Conservation (phyloP, 148 eudicot genomes). For the Chenopodium quinoa region DNA sequence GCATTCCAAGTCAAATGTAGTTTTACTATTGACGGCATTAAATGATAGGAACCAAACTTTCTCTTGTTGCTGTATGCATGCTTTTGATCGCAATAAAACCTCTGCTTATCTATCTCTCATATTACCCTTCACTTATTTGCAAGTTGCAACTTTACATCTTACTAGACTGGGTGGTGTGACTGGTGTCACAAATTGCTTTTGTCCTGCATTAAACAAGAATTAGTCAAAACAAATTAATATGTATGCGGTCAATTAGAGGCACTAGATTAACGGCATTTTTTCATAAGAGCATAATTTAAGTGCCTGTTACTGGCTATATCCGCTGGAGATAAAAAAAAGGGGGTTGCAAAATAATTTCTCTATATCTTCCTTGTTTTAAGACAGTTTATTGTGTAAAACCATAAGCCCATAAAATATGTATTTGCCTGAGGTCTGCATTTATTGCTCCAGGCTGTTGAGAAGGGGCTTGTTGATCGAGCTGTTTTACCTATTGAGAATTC, state of each 20-base stretch:
- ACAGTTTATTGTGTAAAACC: too few relatives aligned
- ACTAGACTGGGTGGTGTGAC: too few relatives aligned
- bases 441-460: constrained; percentile 61
- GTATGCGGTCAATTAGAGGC: too few relatives aligned
- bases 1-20: neutral
- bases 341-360: neutral
- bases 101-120: neutral
- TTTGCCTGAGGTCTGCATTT: neutral
- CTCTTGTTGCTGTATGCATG: neutral
- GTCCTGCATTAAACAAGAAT: too few relatives aligned
- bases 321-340: neutral
- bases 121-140: too few relatives aligned
- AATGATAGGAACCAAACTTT: neutral
- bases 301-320: too few relatives aligned
- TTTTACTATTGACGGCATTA: neutral
- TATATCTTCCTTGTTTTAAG: neutral
- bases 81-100: neutral
- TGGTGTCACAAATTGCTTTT: too few relatives aligned
- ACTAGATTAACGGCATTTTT: too few relatives aligned
- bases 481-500: constrained; percentile 92
- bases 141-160: too few relatives aligned
- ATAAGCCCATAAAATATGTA: neutral
- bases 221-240: too few relatives aligned
- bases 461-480: constrained; percentile 83
- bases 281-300: too few relatives aligned